Percentiles rank a stretch among this genome's conserved stretches.
phyloP scores from a whole-genome alignment of 1,139 yeast genomes.

The Pichia inconspicua region DNA sequence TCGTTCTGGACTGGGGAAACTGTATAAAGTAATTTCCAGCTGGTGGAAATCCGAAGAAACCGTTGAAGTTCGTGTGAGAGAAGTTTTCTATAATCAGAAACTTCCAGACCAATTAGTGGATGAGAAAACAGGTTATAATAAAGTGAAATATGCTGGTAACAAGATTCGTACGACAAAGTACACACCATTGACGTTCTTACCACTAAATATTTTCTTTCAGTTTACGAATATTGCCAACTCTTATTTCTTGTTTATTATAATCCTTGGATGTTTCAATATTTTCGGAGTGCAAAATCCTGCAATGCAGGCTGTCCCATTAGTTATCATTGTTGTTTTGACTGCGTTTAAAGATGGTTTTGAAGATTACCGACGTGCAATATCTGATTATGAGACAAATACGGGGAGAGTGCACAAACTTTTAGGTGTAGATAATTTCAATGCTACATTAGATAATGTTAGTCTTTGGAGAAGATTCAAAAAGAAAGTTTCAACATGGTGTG shows the following conservation, averaged over 20 bases:
- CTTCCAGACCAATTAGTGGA: slow-evolving; percentile 25
- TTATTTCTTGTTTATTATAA: slow-evolving; percentile 44
- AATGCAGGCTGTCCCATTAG: slow-evolving; percentile 50
- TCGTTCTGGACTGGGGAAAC: neutral
- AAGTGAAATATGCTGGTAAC: slow-evolving; percentile 38
- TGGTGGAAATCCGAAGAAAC: slow-evolving; percentile 7
- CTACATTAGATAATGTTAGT: slow-evolving; percentile 39
- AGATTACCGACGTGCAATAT: slow-evolving; percentile 45
- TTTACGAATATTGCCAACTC: slow-evolving; percentile 50
- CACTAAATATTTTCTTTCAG: slow-evolving; percentile 44
- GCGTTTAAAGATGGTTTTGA: slow-evolving; percentile 53
- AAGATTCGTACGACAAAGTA: slow-evolving; percentile 55
- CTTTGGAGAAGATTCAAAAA: slow-evolving; percentile 49
- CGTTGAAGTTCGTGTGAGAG: slow-evolving; percentile 15
- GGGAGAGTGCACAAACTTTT: slow-evolving; percentile 40
- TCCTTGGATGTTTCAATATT: slow-evolving; percentile 44
- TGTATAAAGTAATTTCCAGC: neutral
- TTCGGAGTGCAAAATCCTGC: slow-evolving; percentile 54
- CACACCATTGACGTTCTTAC: slow-evolving; percentile 48
- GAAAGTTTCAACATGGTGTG: slow-evolving; percentile 5
- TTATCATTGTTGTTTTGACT: slow-evolving; percentile 48
- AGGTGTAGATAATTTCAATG: slow-evolving; percentile 37
- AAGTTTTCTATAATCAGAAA: slow-evolving; percentile 23
- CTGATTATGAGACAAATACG: slow-evolving; percentile 49
- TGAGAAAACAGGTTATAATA: slow-evolving; percentile 22